Evolutionary conservation across 352 stramenopile species (phyloP), one percentile per base, ranked within the genome.

Genomic region (Phytophthora cajani): DNA sequence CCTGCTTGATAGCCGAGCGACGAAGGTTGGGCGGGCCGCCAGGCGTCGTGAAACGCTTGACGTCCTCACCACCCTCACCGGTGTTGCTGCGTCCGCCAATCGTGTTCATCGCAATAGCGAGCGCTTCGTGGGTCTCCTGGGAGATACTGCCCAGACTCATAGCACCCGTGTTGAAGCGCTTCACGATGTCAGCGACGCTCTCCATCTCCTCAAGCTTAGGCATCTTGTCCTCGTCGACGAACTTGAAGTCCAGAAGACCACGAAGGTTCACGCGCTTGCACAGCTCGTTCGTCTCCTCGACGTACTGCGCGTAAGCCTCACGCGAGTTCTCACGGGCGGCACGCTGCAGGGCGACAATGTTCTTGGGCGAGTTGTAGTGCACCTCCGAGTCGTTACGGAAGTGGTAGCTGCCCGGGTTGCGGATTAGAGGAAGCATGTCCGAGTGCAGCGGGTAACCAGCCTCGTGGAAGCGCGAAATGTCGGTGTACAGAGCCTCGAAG

Each of bases 111-210:
- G 97, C 97, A 63, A 98, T 82, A 12, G 95, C 97, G 52, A 99
- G 78, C 2, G 95, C 97, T 72, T 99, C 95, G 77, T 99, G 97
- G 10, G 96, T 96, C 76, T 99, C 97, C 65, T 93, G 90, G 46
- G 92, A 98, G 64, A 99, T 99, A 62, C 91, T 98, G 23, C 96
- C 96, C 47, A 99, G 80, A 76, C 92, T 98, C 96, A 99, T 99
- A 16, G 97, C 96, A 52, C 96, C 95, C 53, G 96, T 98, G 64
- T 93, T 96, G 79, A 99, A 99, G 33, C 97, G 95, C 83, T 99
- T 99, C 9, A 99, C 93, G 78, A 99, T 99, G 36, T 97, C 87
- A 54, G 83, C 72, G 5, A 90, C 82, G 25, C 93, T 94, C 71
- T 99, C 95, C 71, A 98, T 94, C 72, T 98, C 93, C 44, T 98